Evolutionary conservation across 1,284 basidiomycete genomes (phyloP).

Genomic region (Gymnopus androsaceus): DNA sequence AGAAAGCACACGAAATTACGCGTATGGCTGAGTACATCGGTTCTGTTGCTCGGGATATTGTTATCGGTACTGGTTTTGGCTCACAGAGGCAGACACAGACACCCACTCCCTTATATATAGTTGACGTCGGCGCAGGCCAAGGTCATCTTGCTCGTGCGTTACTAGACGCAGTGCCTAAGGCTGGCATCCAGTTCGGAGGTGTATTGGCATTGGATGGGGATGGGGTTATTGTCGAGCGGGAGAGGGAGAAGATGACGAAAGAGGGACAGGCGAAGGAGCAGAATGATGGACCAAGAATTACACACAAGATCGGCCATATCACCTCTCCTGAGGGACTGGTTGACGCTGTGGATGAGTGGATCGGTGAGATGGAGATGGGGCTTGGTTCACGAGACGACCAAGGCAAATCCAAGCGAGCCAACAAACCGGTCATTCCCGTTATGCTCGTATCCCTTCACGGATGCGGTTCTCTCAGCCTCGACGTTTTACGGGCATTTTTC

Average conservation of each 20-base stretch:
- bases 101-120: conserved; percentile 41
- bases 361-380: conserved; percentile 20
- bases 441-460: conserved; percentile 68
- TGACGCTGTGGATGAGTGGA: conserved; percentile 42
- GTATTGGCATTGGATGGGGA: conserved; percentile 56
- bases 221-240: conserved; percentile 43
- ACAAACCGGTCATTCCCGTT: conserved; percentile 57
- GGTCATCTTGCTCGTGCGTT: conserved; percentile 52
- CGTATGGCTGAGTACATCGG: conserved; percentile 45
- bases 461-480: conserved; percentile 49
- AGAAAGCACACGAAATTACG: conserved; percentile 54
- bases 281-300: conserved; percentile 25
- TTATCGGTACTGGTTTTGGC: neutral
- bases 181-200: too few species aligned
- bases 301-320: conserved; percentile 18
- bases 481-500: conserved; percentile 44
- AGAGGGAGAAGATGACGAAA: neutral
- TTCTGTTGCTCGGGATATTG: conserved; percentile 25
- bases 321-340: neutral
- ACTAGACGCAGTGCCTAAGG: conserved; percentile 29
- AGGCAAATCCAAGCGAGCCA: too few species aligned
- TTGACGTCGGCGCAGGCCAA: conserved; percentile 60
- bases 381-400: conserved; percentile 2
- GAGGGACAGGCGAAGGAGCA: neutral
- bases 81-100: too few species aligned